Conservation (phyloP, 345 rosid genomes). For the Aurinia saxatilis region DNA sequence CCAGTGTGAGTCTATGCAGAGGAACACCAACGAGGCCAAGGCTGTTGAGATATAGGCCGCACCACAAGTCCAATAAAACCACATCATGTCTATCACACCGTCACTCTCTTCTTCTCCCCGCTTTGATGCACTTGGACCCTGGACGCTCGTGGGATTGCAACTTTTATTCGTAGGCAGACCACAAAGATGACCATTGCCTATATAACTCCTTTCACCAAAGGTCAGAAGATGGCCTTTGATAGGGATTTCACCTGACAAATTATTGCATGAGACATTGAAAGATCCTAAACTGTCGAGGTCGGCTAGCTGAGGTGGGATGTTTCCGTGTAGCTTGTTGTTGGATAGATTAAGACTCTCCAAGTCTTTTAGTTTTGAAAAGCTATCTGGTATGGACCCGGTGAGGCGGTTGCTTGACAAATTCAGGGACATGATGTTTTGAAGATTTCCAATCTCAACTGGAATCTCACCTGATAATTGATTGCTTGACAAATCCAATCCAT, state of each 20-base stretch:
- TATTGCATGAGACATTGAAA: too few relatives aligned
- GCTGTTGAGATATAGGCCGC: too few relatives aligned
- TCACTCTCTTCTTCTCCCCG: background rate
- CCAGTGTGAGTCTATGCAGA: conserved; percentile 11
- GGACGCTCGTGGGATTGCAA: background rate
- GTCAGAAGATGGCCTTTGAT: too few relatives aligned
- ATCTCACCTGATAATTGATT: too few relatives aligned
- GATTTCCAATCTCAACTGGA: too few relatives aligned
- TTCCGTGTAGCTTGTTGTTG: conserved; percentile 38
- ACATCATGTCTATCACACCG: too few relatives aligned
- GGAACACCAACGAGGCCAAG: background rate
- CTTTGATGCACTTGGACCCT: background rate
- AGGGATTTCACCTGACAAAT: too few relatives aligned
- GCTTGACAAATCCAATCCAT: too few relatives aligned
- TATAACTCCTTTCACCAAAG: too few relatives aligned
- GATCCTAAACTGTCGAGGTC: too few relatives aligned
- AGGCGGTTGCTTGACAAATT: conserved; percentile 44
- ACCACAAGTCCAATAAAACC: too few relatives aligned
- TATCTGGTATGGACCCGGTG: conserved; percentile 47
- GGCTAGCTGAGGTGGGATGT: conserved; percentile 49
- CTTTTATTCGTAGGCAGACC: conserved; percentile 12
- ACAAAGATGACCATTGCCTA: conserved; percentile 2
- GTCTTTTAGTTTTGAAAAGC: conserved; percentile 45
- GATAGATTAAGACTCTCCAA: too few relatives aligned
- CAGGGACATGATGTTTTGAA: conserved; percentile 38